Base-by-base conservation (phyloP, 495 filamentous ascomycete species). In the Aspergillus saccharolyticus region DNA sequence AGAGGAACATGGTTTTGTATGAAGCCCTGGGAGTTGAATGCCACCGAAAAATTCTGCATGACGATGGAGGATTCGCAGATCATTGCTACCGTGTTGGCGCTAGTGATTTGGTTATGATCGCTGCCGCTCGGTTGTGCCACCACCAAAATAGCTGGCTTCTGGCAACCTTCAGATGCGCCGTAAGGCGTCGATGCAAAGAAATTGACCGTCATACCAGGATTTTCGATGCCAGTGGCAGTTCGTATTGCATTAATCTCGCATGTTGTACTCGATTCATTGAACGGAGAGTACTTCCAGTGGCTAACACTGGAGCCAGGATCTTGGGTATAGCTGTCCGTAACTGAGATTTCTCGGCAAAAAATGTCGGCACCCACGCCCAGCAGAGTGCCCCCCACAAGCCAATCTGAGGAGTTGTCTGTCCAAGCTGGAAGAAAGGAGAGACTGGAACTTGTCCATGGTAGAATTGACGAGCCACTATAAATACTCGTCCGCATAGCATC, bases 371-470 rank as follows among this genome's bases (percentile, higher is more conserved):
- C 30, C 2, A 55, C 45, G 2, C 44, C 53, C 42, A 33, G 28
- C 20, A 55, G 16, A 20, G 53, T 14, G 44, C 53, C 45, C n/a
- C 17, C 17, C 1, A 46, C 44, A 18, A 28, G 45, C 25, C 45
- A 46, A 14, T 55, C 44, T 9, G 24, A 24, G 5, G 53, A 47
- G 24, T 33, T 55, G 25, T 55, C 45, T 16, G 53, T 33, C 28
- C 45, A 46, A 15, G 45, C 53, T 14, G 53, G 53, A 21, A 55
- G 53, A 30, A 55, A 20, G 16, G 44, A 55, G n/a, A 17, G 43
- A 18, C 43, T 55, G 1, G 43, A 46, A 14, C 44, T 55, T n/a
- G 53, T 55, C 53, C 53, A 55, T 17, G 53, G 22, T 30, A 55
- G 53, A 17, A 55, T 10, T 1, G 53, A 55, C 1, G 25, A 39